phyloP scores from a whole-genome alignment of 169 alveolate species.

The Plasmodium relictum region DNA sequence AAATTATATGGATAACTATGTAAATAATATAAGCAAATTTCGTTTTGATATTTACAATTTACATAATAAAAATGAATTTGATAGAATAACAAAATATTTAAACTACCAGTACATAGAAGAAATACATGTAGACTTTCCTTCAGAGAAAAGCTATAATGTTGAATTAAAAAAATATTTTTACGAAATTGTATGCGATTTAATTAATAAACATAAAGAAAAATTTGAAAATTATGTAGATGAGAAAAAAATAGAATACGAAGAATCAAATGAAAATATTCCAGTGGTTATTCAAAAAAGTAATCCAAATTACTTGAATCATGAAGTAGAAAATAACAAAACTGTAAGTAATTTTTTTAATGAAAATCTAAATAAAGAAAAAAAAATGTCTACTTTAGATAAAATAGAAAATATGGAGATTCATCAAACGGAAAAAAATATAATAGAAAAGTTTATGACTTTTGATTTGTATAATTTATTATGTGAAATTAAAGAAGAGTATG shows the following conservation, averaged over 20 bases:
- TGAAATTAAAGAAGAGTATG: slow-evolving; percentile 70
- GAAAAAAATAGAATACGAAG: background rate
- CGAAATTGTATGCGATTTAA: slow-evolving; percentile 30
- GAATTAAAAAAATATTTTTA: slow-evolving; percentile 51
- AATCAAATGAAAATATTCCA: background rate
- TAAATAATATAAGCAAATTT: slow-evolving; percentile 63
- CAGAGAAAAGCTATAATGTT: slow-evolving; percentile 37
- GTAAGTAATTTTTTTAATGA: slow-evolving; percentile 41
- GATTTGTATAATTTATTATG: slow-evolving; percentile 52
- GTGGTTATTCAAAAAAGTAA: slow-evolving; percentile 6
- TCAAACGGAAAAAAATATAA: slow-evolving; percentile 41
- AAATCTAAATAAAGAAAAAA: slow-evolving; percentile 21
- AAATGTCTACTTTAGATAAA: background rate
- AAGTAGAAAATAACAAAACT: background rate
- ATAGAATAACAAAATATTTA: slow-evolving; percentile 54
- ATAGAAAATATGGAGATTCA: slow-evolving; percentile 20
- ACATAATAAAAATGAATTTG: slow-evolving; percentile 67
- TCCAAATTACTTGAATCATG: background rate
- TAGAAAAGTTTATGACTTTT: slow-evolving; percentile 44
- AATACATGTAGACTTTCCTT: slow-evolving; percentile 23
- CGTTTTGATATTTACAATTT: slow-evolving; percentile 65
- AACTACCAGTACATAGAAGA: slow-evolving; percentile 53
- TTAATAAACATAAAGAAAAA: slow-evolving; percentile 7
- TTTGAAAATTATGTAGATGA: slow-evolving; percentile 7
- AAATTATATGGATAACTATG: slow-evolving; percentile 53